Percentiles rank a stretch among this genome's conserved stretches.
Evolutionary conservation across 352 stramenopile species (phyloP).

Genomic region (Blastocystis hominis): DNA sequence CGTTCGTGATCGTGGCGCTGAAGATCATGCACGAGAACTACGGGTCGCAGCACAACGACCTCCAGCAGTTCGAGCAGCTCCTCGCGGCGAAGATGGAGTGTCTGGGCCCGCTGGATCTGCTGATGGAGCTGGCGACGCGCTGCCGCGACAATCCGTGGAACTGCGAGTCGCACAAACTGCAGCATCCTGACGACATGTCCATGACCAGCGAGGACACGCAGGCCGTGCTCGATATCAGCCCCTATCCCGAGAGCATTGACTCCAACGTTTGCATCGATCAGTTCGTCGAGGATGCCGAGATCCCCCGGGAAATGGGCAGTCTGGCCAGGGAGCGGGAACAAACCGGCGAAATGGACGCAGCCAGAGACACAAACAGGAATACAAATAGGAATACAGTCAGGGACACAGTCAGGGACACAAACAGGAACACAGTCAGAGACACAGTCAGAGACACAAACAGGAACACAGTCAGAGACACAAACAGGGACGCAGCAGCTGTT

Average conservation of each 20-base stretch:
- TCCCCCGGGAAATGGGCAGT: background rate
- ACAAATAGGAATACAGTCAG: too few species aligned
- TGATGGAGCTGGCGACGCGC: constrained; percentile 40
- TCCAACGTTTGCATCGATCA: constrained; percentile 22
- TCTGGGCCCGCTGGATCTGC: constrained; percentile 17
- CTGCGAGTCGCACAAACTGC: background rate
- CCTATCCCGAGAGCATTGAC: constrained; percentile 50
- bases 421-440: too few species aligned
- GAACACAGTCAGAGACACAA: too few species aligned
- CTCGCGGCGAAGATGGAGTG: background rate
- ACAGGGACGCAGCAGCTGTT: too few species aligned
- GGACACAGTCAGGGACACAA: too few species aligned
- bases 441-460: too few species aligned
- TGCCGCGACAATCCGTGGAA: constrained; percentile 21
- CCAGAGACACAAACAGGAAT: too few species aligned
- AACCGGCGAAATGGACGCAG: too few species aligned
- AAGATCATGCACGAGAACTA: constrained; percentile 54
- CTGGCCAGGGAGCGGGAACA: too few species aligned
- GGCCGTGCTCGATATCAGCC: constrained; percentile 9
- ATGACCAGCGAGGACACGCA: constrained; percentile 7
- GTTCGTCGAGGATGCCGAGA: background rate
- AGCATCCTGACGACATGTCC: constrained; percentile 43
- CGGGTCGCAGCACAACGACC: background rate
- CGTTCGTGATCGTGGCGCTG: constrained; percentile 40
- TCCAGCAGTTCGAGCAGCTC: constrained; percentile 24